Base-by-base conservation (phyloP, 805 yeast species). In the Priceomyces melissophilus region DNA sequence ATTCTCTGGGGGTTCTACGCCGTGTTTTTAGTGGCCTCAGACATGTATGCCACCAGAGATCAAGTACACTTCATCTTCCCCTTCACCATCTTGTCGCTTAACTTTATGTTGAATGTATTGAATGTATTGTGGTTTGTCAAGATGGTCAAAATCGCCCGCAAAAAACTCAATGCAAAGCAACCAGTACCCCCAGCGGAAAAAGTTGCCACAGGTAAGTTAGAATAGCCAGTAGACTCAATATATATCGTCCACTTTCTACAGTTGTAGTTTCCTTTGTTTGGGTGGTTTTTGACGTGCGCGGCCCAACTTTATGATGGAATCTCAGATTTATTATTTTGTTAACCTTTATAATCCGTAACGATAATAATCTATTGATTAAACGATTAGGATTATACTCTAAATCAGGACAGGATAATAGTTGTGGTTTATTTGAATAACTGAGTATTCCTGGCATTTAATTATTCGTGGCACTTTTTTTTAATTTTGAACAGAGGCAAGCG, bases 1-100 rank as follows among this genome's bases (percentile, higher is more conserved):
- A 82, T 93, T 33, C 58, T 83, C 8, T 87, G 96, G 93, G 99
- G 99, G 0, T 78, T 84, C 58, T 78, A 77, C 46, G 87, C 95
- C 10, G 84, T 88, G 14, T 54, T 54, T 37, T 34, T 63, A 14
- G 74, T 82, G 40, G 67, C 75, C n/a, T 39, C 47, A 10, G 80
- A 80, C 43, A 65, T 83, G 55, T 68, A 57, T 54, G 47, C 55
- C 10, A 68, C 73, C 10, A 63, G 75, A 60, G 67, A 64, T 13
- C 56, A 64, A 16, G 60, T 75, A 30, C 81, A 84, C 10, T 14
- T 48, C 3, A 58, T 74, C 52, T 59, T 79, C 35, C 76, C 89
- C 0, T 35, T 65, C 3, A 40, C 73, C 2, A 72, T 84, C 14
- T 65, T 87, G 46, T 44, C 56, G 0, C 62, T 87, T 44, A 89